Conservation (phyloP, 495 filamentous ascomycete species). For the Penicillium subrubescens region DNA sequence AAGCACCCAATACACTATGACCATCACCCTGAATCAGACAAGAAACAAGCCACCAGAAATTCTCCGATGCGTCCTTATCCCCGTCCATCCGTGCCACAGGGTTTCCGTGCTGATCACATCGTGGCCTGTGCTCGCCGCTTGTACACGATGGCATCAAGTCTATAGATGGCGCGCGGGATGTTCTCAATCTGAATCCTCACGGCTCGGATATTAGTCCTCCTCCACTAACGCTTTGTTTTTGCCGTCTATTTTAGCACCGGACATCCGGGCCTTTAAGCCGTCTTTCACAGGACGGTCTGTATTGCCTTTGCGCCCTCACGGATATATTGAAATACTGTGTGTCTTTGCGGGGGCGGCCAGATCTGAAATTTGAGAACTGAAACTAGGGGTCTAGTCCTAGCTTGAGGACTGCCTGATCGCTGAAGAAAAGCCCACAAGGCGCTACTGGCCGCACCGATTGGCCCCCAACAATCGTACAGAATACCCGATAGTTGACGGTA, state of each 20-base stretch:
- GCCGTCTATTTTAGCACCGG: not conserved
- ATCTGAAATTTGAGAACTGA: not conserved
- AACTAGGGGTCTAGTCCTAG: not conserved
- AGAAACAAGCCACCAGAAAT: constrained; percentile 11
- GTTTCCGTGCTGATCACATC: constrained; percentile 10
- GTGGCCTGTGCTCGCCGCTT: constrained; percentile 28
- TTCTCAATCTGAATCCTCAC: not conserved
- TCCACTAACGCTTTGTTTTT: not conserved
- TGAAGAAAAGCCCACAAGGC: not conserved
- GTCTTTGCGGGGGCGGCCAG: not conserved
- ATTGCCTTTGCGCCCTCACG: not conserved
- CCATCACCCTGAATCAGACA: not conserved
- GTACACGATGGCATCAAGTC: constrained; percentile 31
- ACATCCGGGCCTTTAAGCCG: constrained; percentile 20
- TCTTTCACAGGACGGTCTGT: not conserved
- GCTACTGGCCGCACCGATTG: not conserved
- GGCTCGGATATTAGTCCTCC: constrained; percentile 17
- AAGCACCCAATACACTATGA: not conserved
- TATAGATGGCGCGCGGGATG: constrained; percentile 12
- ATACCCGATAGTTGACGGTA: not conserved
- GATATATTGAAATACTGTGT: not conserved
- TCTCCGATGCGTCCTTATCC: constrained; percentile 23
- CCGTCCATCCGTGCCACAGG: constrained; percentile 11
- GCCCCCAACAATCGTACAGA: not conserved
- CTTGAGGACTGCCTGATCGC: not conserved